phyloP scores from a whole-genome alignment of 208 protist species.

The Plasmodiophora brassicae region DNA sequence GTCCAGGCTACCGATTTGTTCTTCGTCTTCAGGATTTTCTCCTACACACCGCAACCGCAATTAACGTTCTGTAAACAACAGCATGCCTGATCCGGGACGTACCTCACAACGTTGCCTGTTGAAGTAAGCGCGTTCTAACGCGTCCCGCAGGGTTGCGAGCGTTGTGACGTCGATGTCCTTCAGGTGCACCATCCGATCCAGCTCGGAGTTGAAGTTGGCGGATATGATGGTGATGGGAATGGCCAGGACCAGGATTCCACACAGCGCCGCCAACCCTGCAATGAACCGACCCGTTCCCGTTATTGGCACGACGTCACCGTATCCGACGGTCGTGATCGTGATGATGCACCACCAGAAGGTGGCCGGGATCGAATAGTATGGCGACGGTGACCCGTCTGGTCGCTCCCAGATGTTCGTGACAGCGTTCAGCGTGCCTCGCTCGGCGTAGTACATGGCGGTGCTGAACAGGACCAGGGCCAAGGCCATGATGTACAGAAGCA shows the following conservation, averaged over 20 bases:
- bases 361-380: conserved; percentile 36
- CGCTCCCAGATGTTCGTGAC: background rate
- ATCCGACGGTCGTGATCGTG: conserved; percentile 58
- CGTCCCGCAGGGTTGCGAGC: background rate
- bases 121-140: background rate
- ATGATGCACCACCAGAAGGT: conserved; percentile 57
- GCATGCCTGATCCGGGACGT: background rate
- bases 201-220: conserved; percentile 49
- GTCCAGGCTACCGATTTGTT: background rate
- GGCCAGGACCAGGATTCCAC: conserved; percentile 54
- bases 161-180: conserved; percentile 32
- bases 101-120: background rate
- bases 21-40: background rate
- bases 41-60: background rate
- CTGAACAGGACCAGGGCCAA: conserved; percentile 49
- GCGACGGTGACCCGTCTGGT: background rate
- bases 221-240: conserved; percentile 63
- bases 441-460: conserved; percentile 50
- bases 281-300: conserved; percentile 44
- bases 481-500: conserved; percentile 53
- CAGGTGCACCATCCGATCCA: background rate
- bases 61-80: too few relatives aligned
- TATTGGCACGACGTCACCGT: conserved; percentile 49
- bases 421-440: conserved; percentile 21
- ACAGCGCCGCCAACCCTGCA: conserved; percentile 50